Evolutionary conservation across 208 protist genomes (phyloP), one percentile per base, ranked within the genome.

Genomic region (Phytomonas sp.): DNA sequence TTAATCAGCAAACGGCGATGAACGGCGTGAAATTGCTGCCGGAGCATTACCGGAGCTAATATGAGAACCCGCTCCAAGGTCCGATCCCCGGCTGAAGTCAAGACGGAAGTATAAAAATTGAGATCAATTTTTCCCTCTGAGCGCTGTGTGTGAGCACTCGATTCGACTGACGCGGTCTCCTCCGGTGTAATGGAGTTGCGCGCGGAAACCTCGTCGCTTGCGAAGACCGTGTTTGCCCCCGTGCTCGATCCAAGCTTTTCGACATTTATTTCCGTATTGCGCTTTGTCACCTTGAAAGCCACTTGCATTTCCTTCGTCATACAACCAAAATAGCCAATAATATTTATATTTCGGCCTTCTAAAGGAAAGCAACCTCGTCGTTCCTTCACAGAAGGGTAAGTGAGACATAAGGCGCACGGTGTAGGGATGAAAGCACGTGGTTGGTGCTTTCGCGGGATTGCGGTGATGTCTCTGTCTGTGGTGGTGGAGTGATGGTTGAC

Each of bases 301-400:
- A 68, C 59, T 45, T 83, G 71, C 76, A 91, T 83, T 8, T 79
- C 80, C 5, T 42, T 56, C 1, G 79, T 86, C 70, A 94, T 83
- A 64, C 79, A 77, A 12, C 86, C 89, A 83, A 94, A 92, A 71
- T 87, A 92, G 16, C 89, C 89, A 70, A 94, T 94, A 52, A 94
- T 85, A 72, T 91, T 91, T 61, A 90, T 84, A 37, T 81, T 85
- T 2, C 89, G 79, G 0, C 89, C 89, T 26, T 82, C 77, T 62
- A 90, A 75, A 7, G 63, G 19, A 65, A 91, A 88, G 69, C 86
- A 84, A 40, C 85, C 86, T 12, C 73, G 69, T 7, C 89, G 84
- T 62, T 87, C 82, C 73, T 92, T 89, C 30, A 81, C 84, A 30
- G 86, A 79, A 1, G 82, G 82, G 73, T 89, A 94, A 40, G 80